Base-by-base conservation (phyloP, 768 basidiomycete species). In the Rhodotorula toruloides region DNA sequence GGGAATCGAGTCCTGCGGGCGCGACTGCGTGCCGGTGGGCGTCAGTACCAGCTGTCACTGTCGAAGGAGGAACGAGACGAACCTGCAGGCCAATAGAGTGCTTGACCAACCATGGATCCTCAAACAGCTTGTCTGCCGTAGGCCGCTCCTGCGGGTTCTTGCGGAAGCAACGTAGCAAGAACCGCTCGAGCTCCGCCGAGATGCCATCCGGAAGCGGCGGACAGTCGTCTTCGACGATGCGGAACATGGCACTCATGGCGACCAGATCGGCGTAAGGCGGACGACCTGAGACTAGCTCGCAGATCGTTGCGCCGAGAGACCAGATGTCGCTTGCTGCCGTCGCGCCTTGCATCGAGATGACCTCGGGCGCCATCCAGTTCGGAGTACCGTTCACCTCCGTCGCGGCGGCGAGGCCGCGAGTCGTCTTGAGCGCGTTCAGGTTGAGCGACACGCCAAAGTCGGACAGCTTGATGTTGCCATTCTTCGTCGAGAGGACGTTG, bases 311-410 rank as follows among this genome's bases (percentile, higher is more conserved):
- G 2, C 86, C 94, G 69, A 99, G 78, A 0, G 91, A 94, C 92
- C 92, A 96, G 39, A 96, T 93, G 76, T 96, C 92, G 34, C 90
- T 87, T 73, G 91, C 91, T 0, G 87, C 82, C n/a, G 89, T 88
- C 13, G 94, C 90, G 7, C 93, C 93, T 76, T 91, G 88, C 61
- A 98, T 83, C 76, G 91, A 87, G 68, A 99, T 98, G 56, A 97
- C 90, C 78, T 99, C 94, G 4, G 94, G 94, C 17, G 93, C 93
- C 92, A 99, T 98, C 94, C 94, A 99, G 74, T 97, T 94, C 21
- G 94, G 94, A 16, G 94, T 99, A 16, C 94, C 94, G 4, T 77
- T 77, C 3, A 78, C 79, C 34, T 79, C 77, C 34, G 91, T 88
- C 72, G 88, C 89, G 58, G 80, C 76, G 76, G 89, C 87, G 72